Conservation (phyloP, 768 basidiomycete species). For the Royoungia palumana region DNA sequence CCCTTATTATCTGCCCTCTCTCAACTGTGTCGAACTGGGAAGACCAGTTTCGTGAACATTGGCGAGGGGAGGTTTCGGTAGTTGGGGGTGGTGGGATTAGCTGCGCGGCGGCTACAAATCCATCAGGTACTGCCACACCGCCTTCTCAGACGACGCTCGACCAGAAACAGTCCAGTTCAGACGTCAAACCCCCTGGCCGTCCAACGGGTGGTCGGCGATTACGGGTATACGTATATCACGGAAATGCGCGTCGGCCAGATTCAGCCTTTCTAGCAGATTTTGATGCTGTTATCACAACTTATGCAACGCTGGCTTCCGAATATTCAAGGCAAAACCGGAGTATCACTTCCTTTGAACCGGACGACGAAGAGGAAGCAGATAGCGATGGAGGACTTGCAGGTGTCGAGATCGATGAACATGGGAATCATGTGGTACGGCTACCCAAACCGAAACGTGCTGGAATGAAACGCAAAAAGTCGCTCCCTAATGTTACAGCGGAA, state of each 20-base stretch:
- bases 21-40: conserved; percentile 99
- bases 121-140: conserved; percentile 36
- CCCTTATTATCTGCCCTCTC: conserved; percentile 93
- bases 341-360: conserved; percentile 52
- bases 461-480: conserved; percentile 61
- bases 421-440: conserved; percentile 56
- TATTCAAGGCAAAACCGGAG: conserved; percentile 85
- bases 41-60: conserved; percentile 96
- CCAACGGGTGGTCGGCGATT: conserved; percentile 50
- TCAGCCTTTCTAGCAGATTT: conserved; percentile 87
- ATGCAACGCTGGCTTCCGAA: conserved; percentile 92
- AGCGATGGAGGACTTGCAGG: conserved; percentile 63
- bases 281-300: conserved; percentile 97
- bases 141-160: conserved; percentile 34
- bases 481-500: conserved; percentile 40
- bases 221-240: conserved; percentile 96
- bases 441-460: conserved; percentile 67
- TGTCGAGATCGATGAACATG: conserved; percentile 65
- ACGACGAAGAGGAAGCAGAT: conserved; percentile 64
- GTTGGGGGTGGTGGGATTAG: conserved; percentile 67
- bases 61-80: conserved; percentile 83
- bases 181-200: conserved; percentile 32
- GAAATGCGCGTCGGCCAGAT: conserved; percentile 81
- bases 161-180: conserved; percentile 25
- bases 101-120: conserved; percentile 30